These are phyloP conservation scores for Thermothielavioides terrestris DNA, from an alignment of 495 filamentous ascomycete species.

Conservation along the genomic window DNA sequence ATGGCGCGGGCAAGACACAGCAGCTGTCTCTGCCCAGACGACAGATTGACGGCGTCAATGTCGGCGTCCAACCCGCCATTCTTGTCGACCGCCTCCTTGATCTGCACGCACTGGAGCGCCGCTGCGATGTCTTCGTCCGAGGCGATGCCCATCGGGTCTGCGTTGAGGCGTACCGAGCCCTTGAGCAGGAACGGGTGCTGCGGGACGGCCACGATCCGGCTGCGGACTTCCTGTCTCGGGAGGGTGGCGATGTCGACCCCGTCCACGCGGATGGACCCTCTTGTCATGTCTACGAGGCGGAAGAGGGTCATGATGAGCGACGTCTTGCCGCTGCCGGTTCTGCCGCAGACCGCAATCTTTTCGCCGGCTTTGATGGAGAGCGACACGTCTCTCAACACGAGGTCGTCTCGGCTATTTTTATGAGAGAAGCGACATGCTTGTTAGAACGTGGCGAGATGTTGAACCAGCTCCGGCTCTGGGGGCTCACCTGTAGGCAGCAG, in stretches of 20 bases:
- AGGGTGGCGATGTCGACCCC: slow-evolving; percentile 29
- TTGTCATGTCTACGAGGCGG: slow-evolving; percentile 23
- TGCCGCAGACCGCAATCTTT: slow-evolving; percentile 28
- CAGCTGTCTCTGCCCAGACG: slow-evolving; percentile 50
- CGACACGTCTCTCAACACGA: slow-evolving; percentile 28
- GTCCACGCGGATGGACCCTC: slow-evolving; percentile 29
- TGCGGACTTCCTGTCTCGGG: slow-evolving; percentile 25
- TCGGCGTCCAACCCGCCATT: slow-evolving; percentile 35
- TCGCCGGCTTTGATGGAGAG: slow-evolving; percentile 33
- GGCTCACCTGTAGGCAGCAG: slow-evolving; percentile 25
- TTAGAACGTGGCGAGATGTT: too few species aligned
- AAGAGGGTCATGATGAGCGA: slow-evolving; percentile 31
- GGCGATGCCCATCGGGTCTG: slow-evolving; percentile 31
- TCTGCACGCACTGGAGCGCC: slow-evolving; percentile 30
- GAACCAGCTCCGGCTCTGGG: too few species aligned
- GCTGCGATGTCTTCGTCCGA: slow-evolving; percentile 30
- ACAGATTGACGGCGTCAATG: slow-evolving; percentile 25
- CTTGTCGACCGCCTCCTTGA: slow-evolving; percentile 31
- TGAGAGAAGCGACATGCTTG: background rate
- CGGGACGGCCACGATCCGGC: slow-evolving; percentile 34
- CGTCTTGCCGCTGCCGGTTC: slow-evolving; percentile 36
- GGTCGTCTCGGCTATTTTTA: slow-evolving; percentile 5
- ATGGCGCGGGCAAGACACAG: slow-evolving; percentile 54
- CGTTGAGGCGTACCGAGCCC: slow-evolving; percentile 39
- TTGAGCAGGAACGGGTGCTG: slow-evolving; percentile 40